Conservation (phyloP, 2,329 filamentous ascomycete genomes). For the Grosmannia clavigera region DNA sequence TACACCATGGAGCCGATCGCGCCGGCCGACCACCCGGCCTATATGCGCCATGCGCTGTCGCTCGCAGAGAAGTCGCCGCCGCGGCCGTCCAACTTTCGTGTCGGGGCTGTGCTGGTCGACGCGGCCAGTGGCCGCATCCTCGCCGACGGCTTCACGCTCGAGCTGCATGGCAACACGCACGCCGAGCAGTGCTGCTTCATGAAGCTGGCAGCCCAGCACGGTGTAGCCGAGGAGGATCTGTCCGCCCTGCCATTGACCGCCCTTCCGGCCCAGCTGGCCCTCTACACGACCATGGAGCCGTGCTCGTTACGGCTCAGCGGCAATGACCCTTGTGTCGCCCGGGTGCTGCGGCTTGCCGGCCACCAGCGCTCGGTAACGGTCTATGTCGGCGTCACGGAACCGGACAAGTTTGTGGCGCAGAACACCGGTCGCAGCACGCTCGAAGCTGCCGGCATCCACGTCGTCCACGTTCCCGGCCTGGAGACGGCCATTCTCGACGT, state of each 20-base stretch:
- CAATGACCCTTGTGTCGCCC: conserved; percentile 64
- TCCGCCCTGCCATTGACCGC: conserved; percentile 30
- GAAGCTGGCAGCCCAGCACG: conserved; percentile 48
- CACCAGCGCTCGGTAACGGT: conserved; percentile 36
- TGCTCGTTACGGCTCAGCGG: conserved; percentile 64
- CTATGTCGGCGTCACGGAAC: conserved; percentile 80
- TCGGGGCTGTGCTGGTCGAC: conserved; percentile 77
- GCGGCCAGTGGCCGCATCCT: conserved; percentile 35
- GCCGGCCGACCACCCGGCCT: conserved; percentile 27
- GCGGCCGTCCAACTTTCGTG: conserved; percentile 82
- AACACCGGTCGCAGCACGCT: conserved; percentile 65
- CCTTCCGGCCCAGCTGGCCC: conserved; percentile 29
- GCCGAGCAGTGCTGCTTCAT: conserved; percentile 86
- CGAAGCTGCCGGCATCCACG: conserved; percentile 58
- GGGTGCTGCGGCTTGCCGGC: conserved; percentile 52
- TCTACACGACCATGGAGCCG: conserved; percentile 93
- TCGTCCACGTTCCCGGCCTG: conserved; percentile 60
- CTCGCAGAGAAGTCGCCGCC: conserved; percentile 70
- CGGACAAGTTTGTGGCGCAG: conserved; percentile 74
- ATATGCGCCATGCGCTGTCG: conserved; percentile 61
- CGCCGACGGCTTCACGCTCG: conserved; percentile 79
- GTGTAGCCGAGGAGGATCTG: conserved; percentile 41
- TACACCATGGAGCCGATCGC: neutral
- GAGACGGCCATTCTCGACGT: conserved; percentile 71
- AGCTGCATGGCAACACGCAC: conserved; percentile 86